These are phyloP conservation scores for Auriscalpium microsporum DNA, from an alignment of 768 basidiomycete genomes.

Conservation along the genomic window DNA sequence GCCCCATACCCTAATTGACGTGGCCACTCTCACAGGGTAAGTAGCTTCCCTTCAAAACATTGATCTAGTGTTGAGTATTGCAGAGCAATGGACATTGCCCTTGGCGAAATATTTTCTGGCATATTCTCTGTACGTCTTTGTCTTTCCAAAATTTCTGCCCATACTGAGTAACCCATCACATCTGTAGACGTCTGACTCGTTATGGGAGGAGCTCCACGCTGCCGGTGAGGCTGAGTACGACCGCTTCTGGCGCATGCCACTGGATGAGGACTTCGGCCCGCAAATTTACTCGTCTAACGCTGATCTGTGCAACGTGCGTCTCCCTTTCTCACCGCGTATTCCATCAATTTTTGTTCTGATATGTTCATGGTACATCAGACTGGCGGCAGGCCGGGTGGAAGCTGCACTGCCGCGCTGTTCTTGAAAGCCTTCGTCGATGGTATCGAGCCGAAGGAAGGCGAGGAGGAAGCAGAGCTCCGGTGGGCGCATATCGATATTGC, in stretches of 20 bases:
- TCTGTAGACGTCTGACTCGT: slow-evolving; percentile 55
- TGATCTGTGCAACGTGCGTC: slow-evolving; percentile 66
- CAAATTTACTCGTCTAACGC: slow-evolving; percentile 76
- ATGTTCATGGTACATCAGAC: slow-evolving; percentile 30
- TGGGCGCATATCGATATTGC: slow-evolving; percentile 91
- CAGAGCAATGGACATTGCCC: slow-evolving; percentile 63
- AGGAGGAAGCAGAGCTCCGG: slow-evolving; percentile 41
- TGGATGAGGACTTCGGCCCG: slow-evolving; percentile 71
- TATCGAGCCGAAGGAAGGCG: slow-evolving; percentile 52
- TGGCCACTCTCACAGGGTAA: slow-evolving; percentile 80
- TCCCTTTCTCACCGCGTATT: background rate
- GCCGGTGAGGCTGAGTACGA: slow-evolving; percentile 74
- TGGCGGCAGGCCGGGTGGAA: slow-evolving; percentile 65
- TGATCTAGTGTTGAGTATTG: background rate
- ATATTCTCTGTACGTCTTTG: slow-evolving; percentile 57
- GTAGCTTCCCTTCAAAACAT: background rate
- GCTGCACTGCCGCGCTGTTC: slow-evolving; percentile 81
- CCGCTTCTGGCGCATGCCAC: slow-evolving; percentile 86
- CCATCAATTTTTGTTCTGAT: no score
- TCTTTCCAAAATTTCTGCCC: background rate
- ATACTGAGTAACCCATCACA: background rate
- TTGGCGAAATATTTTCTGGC: slow-evolving; percentile 71
- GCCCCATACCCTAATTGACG: slow-evolving; percentile 77
- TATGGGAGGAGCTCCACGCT: slow-evolving; percentile 60
- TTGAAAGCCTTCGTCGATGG: slow-evolving; percentile 76